Evolutionary conservation across 768 basidiomycete species (phyloP).

Genomic region (Lentinula sp.): DNA sequence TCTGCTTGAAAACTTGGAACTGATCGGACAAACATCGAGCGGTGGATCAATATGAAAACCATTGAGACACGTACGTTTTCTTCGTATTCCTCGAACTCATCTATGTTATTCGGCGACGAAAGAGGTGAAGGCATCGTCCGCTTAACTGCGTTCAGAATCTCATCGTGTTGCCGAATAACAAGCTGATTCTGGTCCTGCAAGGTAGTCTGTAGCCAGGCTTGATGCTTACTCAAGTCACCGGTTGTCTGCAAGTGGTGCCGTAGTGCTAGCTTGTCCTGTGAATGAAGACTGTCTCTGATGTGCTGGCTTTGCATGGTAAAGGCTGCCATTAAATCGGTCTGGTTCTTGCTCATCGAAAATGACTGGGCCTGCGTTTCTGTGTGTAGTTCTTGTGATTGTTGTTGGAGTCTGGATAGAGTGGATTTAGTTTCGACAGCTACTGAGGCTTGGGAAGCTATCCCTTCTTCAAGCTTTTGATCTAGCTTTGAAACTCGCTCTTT

Average conservation of each 20-base stretch:
- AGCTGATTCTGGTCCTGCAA: neutral
- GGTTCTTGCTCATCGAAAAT: neutral
- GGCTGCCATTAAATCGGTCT: neutral
- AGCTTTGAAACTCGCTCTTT: neutral
- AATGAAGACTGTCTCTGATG: neutral
- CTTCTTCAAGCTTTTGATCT: neutral
- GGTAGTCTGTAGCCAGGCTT: neutral
- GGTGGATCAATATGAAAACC: neutral
- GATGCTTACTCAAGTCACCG: neutral
- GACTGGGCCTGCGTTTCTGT: neutral
- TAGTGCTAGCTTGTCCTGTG: neutral
- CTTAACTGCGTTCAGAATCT: neutral
- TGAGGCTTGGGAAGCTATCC: neutral
- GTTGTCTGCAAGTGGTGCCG: neutral
- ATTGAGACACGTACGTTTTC: neutral
- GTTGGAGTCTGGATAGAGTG: neutral
- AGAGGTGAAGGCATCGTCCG: neutral
- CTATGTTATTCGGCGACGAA: neutral
- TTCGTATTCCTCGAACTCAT: neutral
- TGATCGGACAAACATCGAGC: neutral
- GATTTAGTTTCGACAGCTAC: neutral
- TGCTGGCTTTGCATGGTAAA: neutral
- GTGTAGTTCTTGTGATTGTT: neutral
- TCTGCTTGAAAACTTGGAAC: conserved; percentile 1
- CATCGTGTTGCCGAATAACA: neutral